phyloP scores from a whole-genome alignment of 163 green algal species.

The Scenedesmus sp. region DNA sequence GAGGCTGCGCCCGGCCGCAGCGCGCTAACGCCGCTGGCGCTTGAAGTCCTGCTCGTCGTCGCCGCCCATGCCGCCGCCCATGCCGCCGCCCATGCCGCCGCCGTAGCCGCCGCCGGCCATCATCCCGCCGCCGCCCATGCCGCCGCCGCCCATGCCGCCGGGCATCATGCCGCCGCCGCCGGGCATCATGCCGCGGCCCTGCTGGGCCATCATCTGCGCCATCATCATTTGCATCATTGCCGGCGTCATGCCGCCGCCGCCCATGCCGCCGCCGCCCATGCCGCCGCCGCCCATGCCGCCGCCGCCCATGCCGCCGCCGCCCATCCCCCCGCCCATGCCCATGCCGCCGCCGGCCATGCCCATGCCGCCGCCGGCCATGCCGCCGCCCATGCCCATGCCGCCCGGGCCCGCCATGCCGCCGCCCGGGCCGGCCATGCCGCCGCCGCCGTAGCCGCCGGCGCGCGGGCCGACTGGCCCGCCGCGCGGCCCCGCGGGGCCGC shows the following conservation, averaged over 20 bases:
- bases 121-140: conserved; percentile 24
- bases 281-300: background rate
- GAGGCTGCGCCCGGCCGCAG: background rate
- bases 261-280: background rate
- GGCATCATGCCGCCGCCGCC: background rate
- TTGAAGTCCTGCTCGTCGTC: conserved; percentile 45
- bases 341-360: conserved; percentile 4
- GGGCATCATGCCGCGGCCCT: conserved; percentile 12
- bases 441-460: too few relatives aligned
- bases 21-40: conserved; percentile 9
- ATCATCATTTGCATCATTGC: conserved; percentile 45
- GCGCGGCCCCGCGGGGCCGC: too few relatives aligned
- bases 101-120: conserved; percentile 13
- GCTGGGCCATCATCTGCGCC: conserved; percentile 38
- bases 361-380: conserved; percentile 17
- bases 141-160: background rate
- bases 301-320: background rate
- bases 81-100: conserved; percentile 17
- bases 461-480: conserved; percentile 22
- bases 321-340: background rate
- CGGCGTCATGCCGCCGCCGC: conserved; percentile 3
- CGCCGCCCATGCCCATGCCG: background rate
- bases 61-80: background rate
- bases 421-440: background rate
- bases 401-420: background rate